Base-by-base conservation (phyloP, 2,329 filamentous ascomycete species). In the Paecilomyces sp. region DNA sequence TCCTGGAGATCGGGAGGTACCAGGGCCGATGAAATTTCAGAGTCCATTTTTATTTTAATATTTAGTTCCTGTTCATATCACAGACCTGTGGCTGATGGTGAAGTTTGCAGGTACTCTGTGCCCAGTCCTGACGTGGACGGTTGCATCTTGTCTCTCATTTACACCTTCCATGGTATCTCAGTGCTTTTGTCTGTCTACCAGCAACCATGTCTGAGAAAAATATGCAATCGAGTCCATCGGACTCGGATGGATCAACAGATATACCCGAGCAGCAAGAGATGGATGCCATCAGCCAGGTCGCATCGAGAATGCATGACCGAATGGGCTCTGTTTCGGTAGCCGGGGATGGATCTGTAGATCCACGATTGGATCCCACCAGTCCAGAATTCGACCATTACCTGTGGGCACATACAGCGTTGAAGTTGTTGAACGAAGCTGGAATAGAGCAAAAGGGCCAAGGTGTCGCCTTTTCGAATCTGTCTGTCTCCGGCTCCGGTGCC, bases 391-490 rank as follows among this genome's bases (percentile, higher is more conserved):
- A 70, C 58, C 67, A 68, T 54, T 58, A 61, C n/a, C 62, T 60
- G 58, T 70, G 68, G 68, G 65, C 67, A 3, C 66, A 68, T 13
- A 56, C 57, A 15, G 60, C 67, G 1, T 33, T 70, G 31, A 61
- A 55, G 52, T 61, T 63, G n/a, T 63, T 62, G 7, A 60, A 65
- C 22, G 62, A 68, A 47, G 61, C 65, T 18, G 66, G 65, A 1
- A 67, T 69, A 18, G 61, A 62, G 11, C 62, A 62, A 13, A 58
- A 60, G 36, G 52, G 50, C 13, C 67, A 69, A 57, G 65, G 68
- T 3, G 62, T 70, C 4, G 66, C 68, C 22, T 70, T 70, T 34
- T 63, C 63, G 11, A 61, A 69, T 25, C 57, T 70, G 7, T 65
- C 60, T 3, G 62, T 70, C 33, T 66, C 64, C 5, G 68, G 68